Conservation (phyloP, 306 rosid genomes). For the Boehmeria nivea region DNA sequence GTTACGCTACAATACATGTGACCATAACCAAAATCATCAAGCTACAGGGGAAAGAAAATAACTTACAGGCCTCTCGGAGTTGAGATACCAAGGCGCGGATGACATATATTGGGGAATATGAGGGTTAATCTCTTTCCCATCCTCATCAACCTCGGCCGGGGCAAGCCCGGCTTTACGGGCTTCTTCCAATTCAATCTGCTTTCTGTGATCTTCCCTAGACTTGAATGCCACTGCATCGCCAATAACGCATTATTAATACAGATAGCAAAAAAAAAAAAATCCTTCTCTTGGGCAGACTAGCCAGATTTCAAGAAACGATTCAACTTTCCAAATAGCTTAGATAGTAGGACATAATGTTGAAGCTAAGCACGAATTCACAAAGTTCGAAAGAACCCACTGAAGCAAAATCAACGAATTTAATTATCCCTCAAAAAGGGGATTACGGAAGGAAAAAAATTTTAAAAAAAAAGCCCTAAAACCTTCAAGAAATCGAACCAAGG, state of each 20-base stretch:
- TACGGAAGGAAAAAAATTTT: no score
- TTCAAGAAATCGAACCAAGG: no score
- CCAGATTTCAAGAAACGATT: no score
- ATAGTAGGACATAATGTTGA: no score
- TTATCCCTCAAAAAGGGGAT: no score
- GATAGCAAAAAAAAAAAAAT: no score
- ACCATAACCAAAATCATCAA: not conserved
- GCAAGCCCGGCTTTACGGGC: slow-evolving; percentile 13
- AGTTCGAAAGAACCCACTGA: no score
- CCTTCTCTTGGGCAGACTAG: no score
- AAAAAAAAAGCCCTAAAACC: no score
- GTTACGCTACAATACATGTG: not conserved
- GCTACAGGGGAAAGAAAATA: not conserved
- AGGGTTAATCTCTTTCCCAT: slow-evolving; percentile 12
- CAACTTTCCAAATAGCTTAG: no score
- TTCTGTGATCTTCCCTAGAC: slow-evolving; percentile 9
- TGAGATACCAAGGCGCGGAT: slow-evolving; percentile 11
- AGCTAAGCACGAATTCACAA: no score
- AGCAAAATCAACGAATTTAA: no score
- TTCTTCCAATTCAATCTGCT: slow-evolving; percentile 13
- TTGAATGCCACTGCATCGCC: slow-evolving; percentile 11
- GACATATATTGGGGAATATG: slow-evolving; percentile 14
- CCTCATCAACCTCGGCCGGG: slow-evolving; percentile 10
- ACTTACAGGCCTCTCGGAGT: slow-evolving; percentile 9
- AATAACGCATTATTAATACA: not conserved